Evolutionary conservation across 2,329 filamentous ascomycete species (phyloP), one percentile per base, ranked within the genome.

Genomic region (Scytalidium sp.): DNA sequence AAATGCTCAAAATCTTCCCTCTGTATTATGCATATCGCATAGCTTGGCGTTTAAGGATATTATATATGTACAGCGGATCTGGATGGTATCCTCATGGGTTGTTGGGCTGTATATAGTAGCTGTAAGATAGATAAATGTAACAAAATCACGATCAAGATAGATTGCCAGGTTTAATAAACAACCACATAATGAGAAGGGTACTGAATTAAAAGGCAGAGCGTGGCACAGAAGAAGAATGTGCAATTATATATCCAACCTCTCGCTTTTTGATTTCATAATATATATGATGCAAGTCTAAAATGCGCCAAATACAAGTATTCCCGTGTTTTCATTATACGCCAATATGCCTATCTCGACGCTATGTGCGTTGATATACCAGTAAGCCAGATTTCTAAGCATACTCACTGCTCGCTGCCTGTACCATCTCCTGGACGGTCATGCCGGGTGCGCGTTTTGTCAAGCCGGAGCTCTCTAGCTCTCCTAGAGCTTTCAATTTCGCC

Each of bases 41-140:
- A 65, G 63, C 63, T 57, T 53, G 63, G 63, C 60, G 63, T 65
- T 64, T 60, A 46, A 61, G 54, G 56, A 50, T 43, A 59, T 50
- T 54, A 57, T 49, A 29, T 41, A 52, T 61, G 53, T 60, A 59
- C 15, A 36, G 32, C 32, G 32, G 32, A 36, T 36, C 5, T 36
- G 32, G 32, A 15, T 36, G 32, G 32, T 15, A 36, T 36, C 32
- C 17, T 10, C 32, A 36, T 36, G 32, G n/a, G 32, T 36, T 36
- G 32, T 8, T n/a, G 7, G 32, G 32, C 32, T 36, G 32, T 36
- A 36, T 15, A 36, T n/a, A 36, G 25, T 36, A 36, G 32, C 17
- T 36, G 32, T 36, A 36, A 36, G 32, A 36, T 36, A 36, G 32
- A 36, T 36, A 10, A 36, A 36, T 36, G 32, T 36, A 36, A 36